These are phyloP conservation scores for Nicotiana paniculata DNA, from an alignment of 257 asterid genomes.

Conservation along the genomic window DNA sequence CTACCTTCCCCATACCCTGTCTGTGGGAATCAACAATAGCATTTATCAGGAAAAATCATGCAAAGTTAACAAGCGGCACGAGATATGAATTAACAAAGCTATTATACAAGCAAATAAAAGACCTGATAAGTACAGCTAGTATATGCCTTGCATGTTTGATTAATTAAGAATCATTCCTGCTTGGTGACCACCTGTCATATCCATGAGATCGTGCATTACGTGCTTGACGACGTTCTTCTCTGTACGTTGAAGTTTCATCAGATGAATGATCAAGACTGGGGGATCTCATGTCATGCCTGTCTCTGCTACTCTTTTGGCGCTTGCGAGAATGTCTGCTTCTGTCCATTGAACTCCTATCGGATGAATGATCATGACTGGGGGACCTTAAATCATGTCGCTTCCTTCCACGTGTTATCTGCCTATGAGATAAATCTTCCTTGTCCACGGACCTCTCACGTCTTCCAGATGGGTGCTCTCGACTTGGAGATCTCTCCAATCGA, in stretches of 20 bases:
- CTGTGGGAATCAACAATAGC: no score
- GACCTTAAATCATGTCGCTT: slow-evolving; percentile 29
- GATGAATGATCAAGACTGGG: slow-evolving; percentile 20
- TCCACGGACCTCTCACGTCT: slow-evolving; percentile 24
- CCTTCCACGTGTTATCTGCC: slow-evolving; percentile 22
- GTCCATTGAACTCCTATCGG: slow-evolving; percentile 26
- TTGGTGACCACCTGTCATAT: slow-evolving; percentile 9
- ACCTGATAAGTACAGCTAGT: no score
- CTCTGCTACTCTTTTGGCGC: slow-evolving; percentile 18
- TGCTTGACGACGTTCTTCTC: not conserved
- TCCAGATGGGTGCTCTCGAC: slow-evolving; percentile 32
- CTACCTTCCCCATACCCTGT: no score
- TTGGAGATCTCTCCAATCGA: slow-evolving; percentile 31
- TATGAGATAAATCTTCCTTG: slow-evolving; percentile 24
- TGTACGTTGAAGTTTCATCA: slow-evolving; percentile 9
- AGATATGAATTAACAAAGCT: no score
- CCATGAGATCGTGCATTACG: not conserved
- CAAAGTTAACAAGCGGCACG: no score
- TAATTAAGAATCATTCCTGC: not conserved
- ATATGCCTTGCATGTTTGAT: not conserved
- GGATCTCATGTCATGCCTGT: slow-evolving; percentile 33
- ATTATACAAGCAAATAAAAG: no score
- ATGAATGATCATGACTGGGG: slow-evolving; percentile 25
- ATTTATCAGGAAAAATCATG: no score
- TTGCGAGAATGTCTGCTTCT: slow-evolving; percentile 22